Conservation (phyloP, 2,329 filamentous ascomycete genomes). For the Cryoendolithus antarcticus region DNA sequence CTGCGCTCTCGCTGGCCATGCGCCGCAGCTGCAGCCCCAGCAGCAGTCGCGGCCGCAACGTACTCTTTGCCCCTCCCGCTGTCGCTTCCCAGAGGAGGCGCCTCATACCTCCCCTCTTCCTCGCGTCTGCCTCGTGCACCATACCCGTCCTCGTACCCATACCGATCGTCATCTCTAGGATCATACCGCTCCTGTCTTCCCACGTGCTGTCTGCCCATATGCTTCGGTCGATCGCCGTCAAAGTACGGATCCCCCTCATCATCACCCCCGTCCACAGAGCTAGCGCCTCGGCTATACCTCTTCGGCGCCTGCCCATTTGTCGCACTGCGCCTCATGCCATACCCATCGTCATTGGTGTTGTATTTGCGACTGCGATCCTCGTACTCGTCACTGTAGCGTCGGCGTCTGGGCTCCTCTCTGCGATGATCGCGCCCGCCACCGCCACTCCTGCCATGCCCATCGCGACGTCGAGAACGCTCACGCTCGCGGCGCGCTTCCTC, state of each 20-base stretch:
- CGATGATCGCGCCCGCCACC: conserved; percentile 8
- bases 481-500: conserved; percentile 7
- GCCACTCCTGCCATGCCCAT: conserved; percentile 6
- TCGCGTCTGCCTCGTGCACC: conserved; percentile 2
- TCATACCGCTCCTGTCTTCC: background rate
- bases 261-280: conserved; percentile 15
- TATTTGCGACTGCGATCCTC: conserved; percentile 11
- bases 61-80: too few species aligned
- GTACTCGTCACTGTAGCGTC: conserved; percentile 16
- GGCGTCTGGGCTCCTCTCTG: conserved; percentile 3
- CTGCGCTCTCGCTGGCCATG: background rate
- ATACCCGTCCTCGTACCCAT: conserved; percentile 12
- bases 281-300: conserved; percentile 3
- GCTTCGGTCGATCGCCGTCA: background rate
- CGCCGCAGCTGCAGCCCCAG: too few species aligned
- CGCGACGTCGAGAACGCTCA: conserved; percentile 3
- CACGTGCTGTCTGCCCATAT: conserved; percentile 1
- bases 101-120: too few species aligned
- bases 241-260: conserved; percentile 6
- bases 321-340: conserved; percentile 8
- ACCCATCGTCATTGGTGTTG: conserved; percentile 11
- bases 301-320: conserved; percentile 3
- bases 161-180: conserved; percentile 13
- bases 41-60: too few species aligned
- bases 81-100: too few species aligned